phyloP scores from a whole-genome alignment of 345 rosid genomes.

The Trapa incisa region DNA sequence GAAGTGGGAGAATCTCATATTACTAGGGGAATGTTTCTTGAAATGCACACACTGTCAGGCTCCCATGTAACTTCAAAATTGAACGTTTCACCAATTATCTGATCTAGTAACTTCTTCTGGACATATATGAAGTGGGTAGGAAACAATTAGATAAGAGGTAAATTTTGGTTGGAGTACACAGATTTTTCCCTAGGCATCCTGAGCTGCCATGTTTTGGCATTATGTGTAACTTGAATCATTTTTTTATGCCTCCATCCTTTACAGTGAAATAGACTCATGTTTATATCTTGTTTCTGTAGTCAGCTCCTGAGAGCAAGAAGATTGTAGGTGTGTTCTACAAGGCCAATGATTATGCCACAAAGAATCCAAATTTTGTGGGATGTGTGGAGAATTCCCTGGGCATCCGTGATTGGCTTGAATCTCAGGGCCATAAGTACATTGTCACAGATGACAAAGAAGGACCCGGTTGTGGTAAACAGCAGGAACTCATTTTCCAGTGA shows the following conservation, averaged over 20 bases:
- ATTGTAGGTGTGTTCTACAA: slow-evolving; percentile 96
- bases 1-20: neutral
- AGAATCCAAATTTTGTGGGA: slow-evolving; percentile 72
- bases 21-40: neutral
- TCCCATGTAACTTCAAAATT: neutral
- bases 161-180: neutral
- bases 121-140: neutral
- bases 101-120: neutral
- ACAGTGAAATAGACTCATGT: neutral
- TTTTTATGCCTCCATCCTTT: neutral
- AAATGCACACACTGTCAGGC: too few species aligned
- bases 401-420: slow-evolving; percentile 65
- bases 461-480: slow-evolving; percentile 39
- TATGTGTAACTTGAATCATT: neutral
- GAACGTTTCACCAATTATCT: neutral
- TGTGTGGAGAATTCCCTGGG: slow-evolving; percentile 71
- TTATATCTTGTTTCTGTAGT: slow-evolving; percentile 21
- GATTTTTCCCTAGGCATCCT: neutral
- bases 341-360: slow-evolving; percentile 60
- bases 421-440: slow-evolving; percentile 74
- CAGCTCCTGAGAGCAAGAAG: slow-evolving; percentile 69
- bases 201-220: neutral
- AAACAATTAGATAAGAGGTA: too few species aligned
- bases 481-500: too few species aligned
- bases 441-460: slow-evolving; percentile 96